A percentile compares a stretch with the other conserved stretches of the same genome.
phyloP scores from a whole-genome alignment of 2,329 filamentous ascomycete genomes.

The Fusarium concolor region DNA sequence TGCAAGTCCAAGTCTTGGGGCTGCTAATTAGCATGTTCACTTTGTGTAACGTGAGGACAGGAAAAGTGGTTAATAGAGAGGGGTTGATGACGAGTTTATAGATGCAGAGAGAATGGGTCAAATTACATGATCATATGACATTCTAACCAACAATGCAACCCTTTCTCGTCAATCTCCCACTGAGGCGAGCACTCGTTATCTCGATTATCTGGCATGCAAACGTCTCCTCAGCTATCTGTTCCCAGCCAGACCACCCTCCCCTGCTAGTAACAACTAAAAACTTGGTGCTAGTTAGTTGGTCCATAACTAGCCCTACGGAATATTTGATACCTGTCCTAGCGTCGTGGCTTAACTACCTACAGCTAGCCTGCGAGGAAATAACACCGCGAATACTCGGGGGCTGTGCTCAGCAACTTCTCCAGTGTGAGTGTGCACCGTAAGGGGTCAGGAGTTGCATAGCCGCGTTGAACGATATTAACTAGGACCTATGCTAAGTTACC shows the following conservation, averaged over 20 bases:
- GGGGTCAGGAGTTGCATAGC: neutral
- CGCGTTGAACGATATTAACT: neutral
- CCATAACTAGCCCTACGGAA: neutral
- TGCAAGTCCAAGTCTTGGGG: constrained; percentile 2
- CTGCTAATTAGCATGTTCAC: neutral
- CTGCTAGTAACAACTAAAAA: neutral
- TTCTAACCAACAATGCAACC: no score
- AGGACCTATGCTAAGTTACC: neutral
- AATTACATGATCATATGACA: no score
- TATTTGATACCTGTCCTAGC: neutral
- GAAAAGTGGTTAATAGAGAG: neutral
- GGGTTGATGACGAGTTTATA: neutral
- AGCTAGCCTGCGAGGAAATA: neutral
- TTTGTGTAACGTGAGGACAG: neutral
- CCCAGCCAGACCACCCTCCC: neutral
- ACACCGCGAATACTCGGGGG: neutral
- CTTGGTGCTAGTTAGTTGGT: neutral
- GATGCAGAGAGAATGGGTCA: neutral
- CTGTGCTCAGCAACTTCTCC: neutral
- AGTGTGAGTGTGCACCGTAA: neutral
- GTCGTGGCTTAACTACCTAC: neutral
- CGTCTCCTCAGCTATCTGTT: neutral
- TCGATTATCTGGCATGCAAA: neutral
- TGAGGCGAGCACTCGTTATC: neutral
- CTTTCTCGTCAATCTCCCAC: neutral